Evolutionary conservation across 495 filamentous ascomycete genomes (phyloP).

Genomic region (Tuber indicum): DNA sequence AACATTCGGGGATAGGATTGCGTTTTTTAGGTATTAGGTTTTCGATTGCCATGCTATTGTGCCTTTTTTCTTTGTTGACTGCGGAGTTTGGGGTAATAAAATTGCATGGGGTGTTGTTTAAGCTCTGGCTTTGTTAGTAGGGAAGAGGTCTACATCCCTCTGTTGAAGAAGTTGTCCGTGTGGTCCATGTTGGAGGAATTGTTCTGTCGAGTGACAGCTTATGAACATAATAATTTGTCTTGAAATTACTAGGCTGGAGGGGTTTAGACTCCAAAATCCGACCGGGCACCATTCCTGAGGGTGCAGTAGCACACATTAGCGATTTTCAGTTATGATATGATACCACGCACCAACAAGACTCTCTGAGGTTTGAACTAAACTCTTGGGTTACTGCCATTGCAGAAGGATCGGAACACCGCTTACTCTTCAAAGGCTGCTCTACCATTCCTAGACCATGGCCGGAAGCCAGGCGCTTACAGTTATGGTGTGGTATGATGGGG

Average conservation of each 20-base stretch:
- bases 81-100: background rate
- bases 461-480: background rate
- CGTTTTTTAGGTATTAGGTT: slow-evolving; percentile 23
- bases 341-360: background rate
- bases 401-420: background rate
- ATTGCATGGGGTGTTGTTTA: background rate
- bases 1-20: slow-evolving; percentile 10
- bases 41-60: background rate
- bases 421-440: background rate
- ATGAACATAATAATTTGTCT: background rate
- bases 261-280: background rate
- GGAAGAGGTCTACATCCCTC: background rate
- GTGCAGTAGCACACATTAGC: background rate
- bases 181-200: background rate
- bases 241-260: background rate
- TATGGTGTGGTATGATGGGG: background rate
- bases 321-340: background rate
- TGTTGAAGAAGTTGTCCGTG: background rate
- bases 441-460: background rate
- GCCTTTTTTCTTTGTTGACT: background rate
- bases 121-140: background rate
- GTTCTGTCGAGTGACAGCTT: background rate
- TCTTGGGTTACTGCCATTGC: background rate
- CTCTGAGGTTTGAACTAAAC: background rate
- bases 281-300: background rate